Evolutionary conservation across 805 yeast species (phyloP), one percentile per base, ranked within the genome.

Genomic region (Limtongozyma cylindracea): DNA sequence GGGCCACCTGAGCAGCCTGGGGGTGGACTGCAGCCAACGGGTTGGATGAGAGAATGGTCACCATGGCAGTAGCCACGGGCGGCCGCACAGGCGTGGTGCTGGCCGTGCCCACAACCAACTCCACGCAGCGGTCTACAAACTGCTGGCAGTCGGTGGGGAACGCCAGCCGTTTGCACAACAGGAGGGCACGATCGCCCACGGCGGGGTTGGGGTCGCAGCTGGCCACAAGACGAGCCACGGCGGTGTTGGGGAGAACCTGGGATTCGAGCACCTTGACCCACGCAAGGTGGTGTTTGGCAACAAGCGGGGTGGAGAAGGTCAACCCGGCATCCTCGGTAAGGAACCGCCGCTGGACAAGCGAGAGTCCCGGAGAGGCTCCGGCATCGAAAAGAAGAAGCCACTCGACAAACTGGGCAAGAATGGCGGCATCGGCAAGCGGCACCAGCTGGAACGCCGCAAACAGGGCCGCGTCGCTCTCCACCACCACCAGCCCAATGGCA

Each of bases 281-380:
- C n/a, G n/a, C n/a, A 13, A 49, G 30, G 5, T 35, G 27, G 3
- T 21, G 23, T 27, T 50, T 51, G 11, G 45, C 37, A 1, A 22
- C 23, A 8, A 26, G 62, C 0, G 51, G 52, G 5, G 48, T 44
- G 1, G 46, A 26, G 33, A 60, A 66, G 0, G 58, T 39, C 1
- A 66, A 59, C 13, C 82, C 84, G 3, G 84, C 77, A 29, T 61
- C 61, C 24, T 53, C 55, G 0, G 77, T 69, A 31, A 77, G 61
- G 31, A 69, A 76, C 1, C 59, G 38, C 11, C 60, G 55, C 19
- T 71, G 78, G 0, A 37, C 36, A 0, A 50, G 38, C 9, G 68
- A 48, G 23, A 80, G 42, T 0, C 92, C 92, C 0, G 84, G 78
- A 25, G 63, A 53, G 32, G 26, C 37, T 24, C 5, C 15, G 15